Evolutionary conservation across 225 moss, liverwort and hornwort genomes (phyloP), one percentile per base, ranked within the genome.

Genomic region (Takakia lepidozioides): DNA sequence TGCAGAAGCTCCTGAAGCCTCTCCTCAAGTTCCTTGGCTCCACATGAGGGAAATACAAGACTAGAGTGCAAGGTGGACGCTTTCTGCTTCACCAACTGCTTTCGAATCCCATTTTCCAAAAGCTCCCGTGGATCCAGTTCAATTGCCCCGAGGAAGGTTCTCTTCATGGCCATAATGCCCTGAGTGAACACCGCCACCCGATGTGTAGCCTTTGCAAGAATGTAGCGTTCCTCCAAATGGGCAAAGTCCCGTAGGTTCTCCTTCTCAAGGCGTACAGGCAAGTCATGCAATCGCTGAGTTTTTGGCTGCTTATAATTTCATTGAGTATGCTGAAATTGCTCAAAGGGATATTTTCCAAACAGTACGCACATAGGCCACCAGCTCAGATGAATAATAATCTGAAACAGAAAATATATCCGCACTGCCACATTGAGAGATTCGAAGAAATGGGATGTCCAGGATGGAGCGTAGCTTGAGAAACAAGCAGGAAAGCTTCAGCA

Each of bases 101-200:
- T 99, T 45, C 98, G 77, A 25, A 99, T 76, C 56, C 98, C 98
- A 57, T 81, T 91, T 50, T 99, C 98, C 67, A 91, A 59, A 20
- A 99, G 80, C 66, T 99, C 87, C 73, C 91, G 83, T 40, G 98
- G 98, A 51, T 98, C 91, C 63, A 99, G 63, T 81, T 99, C 91
- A 40, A 99, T 99, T 20, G 81, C 81, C 48, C 98, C 91, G 56
- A 99, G 75, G 54, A 99, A 99, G 41, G 91, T 99, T 58, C 78
- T 85, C 83, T 81, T 85, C 98, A 99, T 99, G 62, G 98, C 91
- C 78, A 99, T 75, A 26, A 99, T 81, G n/a, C 98, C 98, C 69
- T 99, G 82, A 20, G 98, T 99, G 56, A 99, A 99, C 29, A 99
- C 85, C 39, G 98, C 98, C 56, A 99, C 98, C 51, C 76, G 77